Evolutionary conservation across 163 green algal genomes (phyloP).

Genomic region (Scenedesmus sp.): DNA sequence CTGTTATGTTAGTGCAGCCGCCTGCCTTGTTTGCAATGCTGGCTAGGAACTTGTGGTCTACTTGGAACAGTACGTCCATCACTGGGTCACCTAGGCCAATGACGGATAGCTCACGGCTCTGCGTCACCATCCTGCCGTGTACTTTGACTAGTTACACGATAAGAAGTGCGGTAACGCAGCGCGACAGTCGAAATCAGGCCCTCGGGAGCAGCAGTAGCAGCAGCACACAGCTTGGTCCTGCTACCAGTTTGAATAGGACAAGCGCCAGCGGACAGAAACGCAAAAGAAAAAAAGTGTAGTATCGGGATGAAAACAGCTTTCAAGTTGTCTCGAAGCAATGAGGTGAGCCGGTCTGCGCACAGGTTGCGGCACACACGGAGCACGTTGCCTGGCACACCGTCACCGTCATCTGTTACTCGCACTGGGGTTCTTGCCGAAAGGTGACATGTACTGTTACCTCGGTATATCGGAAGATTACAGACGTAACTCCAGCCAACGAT

Average conservation of each 20-base stretch:
- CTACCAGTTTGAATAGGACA: background rate
- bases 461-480: background rate
- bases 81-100: conserved; percentile 51
- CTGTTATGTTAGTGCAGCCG: conserved; percentile 36
- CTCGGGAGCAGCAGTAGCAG: background rate
- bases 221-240: background rate
- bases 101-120: conserved; percentile 1
- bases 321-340: background rate
- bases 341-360: background rate
- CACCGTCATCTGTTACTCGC: background rate
- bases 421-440: background rate
- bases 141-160: too few species aligned
- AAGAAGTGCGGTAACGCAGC: too few species aligned
- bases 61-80: conserved; percentile 40
- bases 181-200: too few species aligned
- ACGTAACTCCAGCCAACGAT: background rate
- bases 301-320: background rate
- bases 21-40: conserved; percentile 33
- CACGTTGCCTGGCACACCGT: background rate
- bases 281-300: too few species aligned
- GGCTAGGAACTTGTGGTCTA: conserved; percentile 11
- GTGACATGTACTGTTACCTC: background rate
- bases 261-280: background rate
- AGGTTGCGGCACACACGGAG: background rate
- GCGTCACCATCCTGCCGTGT: background rate